A percentile compares a stretch with the other conserved stretches of the same genome.
Evolutionary conservation across 228 moss, liverwort and hornwort genomes (phyloP).

Genomic region (Sphagnum magellanicum): DNA sequence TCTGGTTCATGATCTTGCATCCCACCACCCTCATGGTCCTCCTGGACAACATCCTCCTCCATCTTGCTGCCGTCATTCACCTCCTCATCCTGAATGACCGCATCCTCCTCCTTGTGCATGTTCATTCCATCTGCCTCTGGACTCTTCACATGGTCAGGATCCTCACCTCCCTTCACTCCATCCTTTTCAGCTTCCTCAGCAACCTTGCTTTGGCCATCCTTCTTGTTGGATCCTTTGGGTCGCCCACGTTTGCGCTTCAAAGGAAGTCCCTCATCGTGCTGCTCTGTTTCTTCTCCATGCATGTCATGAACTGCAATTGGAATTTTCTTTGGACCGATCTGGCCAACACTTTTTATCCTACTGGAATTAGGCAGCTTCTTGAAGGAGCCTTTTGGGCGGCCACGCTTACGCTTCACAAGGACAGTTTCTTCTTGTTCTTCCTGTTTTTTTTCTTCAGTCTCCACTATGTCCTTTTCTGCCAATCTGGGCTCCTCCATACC

Average conservation of each 20-base stretch:
- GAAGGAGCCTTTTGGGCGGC: constrained; percentile 54
- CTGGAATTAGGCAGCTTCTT: constrained; percentile 65
- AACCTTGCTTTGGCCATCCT: constrained; percentile 3
- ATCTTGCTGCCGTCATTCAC: no score
- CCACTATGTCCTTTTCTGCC: constrained; percentile 27
- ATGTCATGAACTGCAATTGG: no score
- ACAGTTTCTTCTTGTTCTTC: neutral
- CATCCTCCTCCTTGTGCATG: no score
- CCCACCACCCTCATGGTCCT: no score
- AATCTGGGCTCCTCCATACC: constrained; percentile 21
- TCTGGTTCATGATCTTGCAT: no score
- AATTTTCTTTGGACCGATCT: constrained; percentile 1
- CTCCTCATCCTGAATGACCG: no score
- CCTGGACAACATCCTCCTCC: no score
- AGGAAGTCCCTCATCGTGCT: neutral
- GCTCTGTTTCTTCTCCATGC: neutral
- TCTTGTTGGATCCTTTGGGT: constrained; percentile 38
- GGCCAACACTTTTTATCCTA: constrained; percentile 57
- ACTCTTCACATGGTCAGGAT: no score
- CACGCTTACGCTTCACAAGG: constrained; percentile 35
- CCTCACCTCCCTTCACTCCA: no score
- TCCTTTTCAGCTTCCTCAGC: no score
- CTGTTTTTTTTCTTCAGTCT: neutral
- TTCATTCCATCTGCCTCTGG: no score
- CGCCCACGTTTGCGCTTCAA: constrained; percentile 50